Evolutionary conservation across 2,329 filamentous ascomycete genomes (phyloP).

Genomic region (Chaetomium sp.): DNA sequence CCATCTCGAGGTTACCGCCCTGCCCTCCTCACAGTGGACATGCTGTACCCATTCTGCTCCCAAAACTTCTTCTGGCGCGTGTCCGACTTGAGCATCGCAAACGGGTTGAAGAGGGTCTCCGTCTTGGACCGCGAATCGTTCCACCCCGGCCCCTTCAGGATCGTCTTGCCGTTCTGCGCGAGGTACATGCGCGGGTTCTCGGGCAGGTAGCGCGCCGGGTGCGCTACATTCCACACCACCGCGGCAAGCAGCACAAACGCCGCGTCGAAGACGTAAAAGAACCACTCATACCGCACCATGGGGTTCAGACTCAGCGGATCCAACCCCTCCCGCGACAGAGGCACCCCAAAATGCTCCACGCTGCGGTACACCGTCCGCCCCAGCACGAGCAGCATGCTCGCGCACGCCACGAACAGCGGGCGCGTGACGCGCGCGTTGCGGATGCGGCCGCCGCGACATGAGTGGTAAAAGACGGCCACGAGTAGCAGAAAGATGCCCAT

Average conservation of each 20-base stretch:
- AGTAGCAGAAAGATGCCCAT: not conserved
- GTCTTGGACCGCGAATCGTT: constrained; percentile 10
- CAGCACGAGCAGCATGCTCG: not conserved
- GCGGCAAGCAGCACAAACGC: not conserved
- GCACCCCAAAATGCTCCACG: constrained; percentile 9
- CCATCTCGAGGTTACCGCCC: too few species aligned
- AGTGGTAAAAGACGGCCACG: not conserved
- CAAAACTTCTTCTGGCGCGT: constrained; percentile 17
- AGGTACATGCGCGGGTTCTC: not conserved
- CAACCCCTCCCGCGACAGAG: not conserved
- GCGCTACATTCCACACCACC: constrained; percentile 1
- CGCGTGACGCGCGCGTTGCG: not conserved
- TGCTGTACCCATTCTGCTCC: constrained; percentile 10
- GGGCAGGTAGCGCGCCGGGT: not conserved
- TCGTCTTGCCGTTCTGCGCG: constrained; percentile 9
- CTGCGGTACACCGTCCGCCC: not conserved
- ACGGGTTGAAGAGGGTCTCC: constrained; percentile 12
- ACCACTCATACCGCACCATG: constrained; percentile 14
- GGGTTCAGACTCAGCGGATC: not conserved
- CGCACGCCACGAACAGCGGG: not conserved
- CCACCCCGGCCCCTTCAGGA: constrained; percentile 13
- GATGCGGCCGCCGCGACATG: not conserved
- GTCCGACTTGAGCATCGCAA: not conserved
- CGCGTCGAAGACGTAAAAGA: constrained; percentile 11
- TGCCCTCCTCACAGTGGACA: not conserved